Evolutionary conservation across 1,139 yeast species (phyloP).

Genomic region (Geotrichum histeridarum): DNA sequence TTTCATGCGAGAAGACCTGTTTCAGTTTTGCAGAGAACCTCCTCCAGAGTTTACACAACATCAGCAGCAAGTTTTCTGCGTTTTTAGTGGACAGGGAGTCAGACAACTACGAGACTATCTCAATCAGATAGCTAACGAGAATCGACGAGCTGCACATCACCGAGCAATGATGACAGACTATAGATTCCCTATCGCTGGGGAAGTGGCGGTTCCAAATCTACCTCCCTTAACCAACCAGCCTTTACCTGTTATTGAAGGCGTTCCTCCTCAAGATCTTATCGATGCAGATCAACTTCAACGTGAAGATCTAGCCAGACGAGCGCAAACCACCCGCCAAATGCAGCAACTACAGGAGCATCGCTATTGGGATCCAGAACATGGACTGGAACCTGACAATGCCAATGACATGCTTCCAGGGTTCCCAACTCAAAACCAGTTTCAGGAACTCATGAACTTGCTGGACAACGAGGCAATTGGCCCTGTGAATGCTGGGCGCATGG

Average conservation of each 20-base stretch:
- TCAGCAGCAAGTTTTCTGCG: conserved; percentile 85
- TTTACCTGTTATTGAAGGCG: no score
- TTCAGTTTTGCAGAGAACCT: conserved; percentile 84
- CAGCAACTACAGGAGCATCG: no score
- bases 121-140: conserved; percentile 27
- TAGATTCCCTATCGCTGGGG: no score
- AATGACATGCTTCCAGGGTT: neutral
- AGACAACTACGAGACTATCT: conserved; percentile 62
- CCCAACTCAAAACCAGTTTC: conserved; percentile 2
- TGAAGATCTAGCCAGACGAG: no score
- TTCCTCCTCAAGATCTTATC: no score
- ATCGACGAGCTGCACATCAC: neutral
- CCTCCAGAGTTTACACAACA: conserved; percentile 89
- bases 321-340: no score
- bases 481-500: conserved; percentile 3
- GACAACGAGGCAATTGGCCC: conserved; percentile 1
- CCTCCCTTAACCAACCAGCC: no score
- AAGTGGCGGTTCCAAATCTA: no score
- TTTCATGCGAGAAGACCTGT: conserved; percentile 78
- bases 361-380: no score
- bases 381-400: neutral
- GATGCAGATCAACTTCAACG: no score
- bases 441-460: neutral
- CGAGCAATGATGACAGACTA: no score
- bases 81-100: conserved; percentile 89